Conservation (phyloP, 2,329 filamentous ascomycete genomes). For the Harringtonia lauricola region DNA sequence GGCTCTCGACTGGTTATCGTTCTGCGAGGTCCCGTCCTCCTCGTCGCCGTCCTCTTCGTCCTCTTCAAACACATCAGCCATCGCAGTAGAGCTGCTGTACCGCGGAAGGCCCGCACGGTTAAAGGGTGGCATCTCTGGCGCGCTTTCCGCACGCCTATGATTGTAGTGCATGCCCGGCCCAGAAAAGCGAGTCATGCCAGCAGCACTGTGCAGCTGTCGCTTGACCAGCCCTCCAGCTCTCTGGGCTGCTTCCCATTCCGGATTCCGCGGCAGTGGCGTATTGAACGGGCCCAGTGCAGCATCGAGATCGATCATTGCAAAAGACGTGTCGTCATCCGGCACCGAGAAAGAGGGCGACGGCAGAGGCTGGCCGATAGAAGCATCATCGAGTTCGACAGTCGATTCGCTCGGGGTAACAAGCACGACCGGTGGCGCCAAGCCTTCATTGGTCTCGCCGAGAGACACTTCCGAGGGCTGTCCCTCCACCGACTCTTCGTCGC, state of each 20-base stretch:
- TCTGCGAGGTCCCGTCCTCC: neutral
- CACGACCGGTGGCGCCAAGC: conserved; percentile 17
- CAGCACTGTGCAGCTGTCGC: conserved; percentile 66
- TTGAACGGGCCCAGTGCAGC: conserved; percentile 89
- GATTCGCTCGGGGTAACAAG: conserved; percentile 29
- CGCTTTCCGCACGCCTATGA: conserved; percentile 69
- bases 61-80: conserved; percentile 82
- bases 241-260: conserved; percentile 58
- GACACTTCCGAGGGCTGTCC: conserved; percentile 18
- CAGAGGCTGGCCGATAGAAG: conserved; percentile 29
- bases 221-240: conserved; percentile 44
- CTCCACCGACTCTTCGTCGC: conserved; percentile 18
- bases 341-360: conserved; percentile 16
- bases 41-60: conserved; percentile 54
- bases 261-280: conserved; percentile 54
- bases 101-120: conserved; percentile 52
- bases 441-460: conserved; percentile 9
- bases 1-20: neutral
- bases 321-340: conserved; percentile 53
- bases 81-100: conserved; percentile 57
- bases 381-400: conserved; percentile 11
- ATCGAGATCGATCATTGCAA: conserved; percentile 85
- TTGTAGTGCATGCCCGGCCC: conserved; percentile 62
- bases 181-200: conserved; percentile 55
- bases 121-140: conserved; percentile 68